Evolutionary conservation across 192 early-diverging fungal species (phyloP).

Genomic region (Martensiomyces pterosporus): DNA sequence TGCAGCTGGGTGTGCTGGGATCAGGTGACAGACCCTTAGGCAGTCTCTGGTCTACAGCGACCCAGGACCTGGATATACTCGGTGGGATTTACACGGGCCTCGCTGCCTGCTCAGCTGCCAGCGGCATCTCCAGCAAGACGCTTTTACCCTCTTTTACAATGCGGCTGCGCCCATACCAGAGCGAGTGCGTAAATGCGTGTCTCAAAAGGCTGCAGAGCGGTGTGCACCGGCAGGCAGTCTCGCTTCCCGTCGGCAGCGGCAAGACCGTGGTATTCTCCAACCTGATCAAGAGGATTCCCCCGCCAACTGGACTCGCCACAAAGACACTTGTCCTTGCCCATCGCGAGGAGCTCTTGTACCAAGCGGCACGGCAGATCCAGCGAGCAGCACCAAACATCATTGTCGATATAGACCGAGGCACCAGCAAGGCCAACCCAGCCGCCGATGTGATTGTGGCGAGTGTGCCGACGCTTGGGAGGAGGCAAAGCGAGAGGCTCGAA

Average conservation of each 20-base stretch:
- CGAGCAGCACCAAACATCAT: constrained; percentile 54
- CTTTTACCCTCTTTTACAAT: too few relatives aligned
- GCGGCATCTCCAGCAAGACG: too few relatives aligned
- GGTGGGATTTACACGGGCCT: too few relatives aligned
- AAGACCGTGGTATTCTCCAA: constrained; percentile 89
- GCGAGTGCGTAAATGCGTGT: constrained; percentile 74
- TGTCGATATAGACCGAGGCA: constrained; percentile 68
- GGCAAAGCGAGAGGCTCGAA: constrained; percentile 46
- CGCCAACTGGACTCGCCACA: constrained; percentile 57
- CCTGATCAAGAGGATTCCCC: constrained; percentile 66
- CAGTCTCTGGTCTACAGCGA: too few relatives aligned
- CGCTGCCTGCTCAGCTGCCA: too few relatives aligned
- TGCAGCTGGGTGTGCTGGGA: too few relatives aligned
- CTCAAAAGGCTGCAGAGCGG: constrained; percentile 56
- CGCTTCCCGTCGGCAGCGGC: constrained; percentile 79
- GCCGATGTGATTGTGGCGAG: constrained; percentile 76
- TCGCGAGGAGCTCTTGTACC: constrained; percentile 79
- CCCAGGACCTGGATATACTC: too few relatives aligned
- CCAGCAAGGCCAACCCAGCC: constrained; percentile 50
- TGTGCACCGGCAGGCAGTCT: constrained; percentile 69
- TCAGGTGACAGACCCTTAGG: too few relatives aligned
- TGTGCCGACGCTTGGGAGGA: constrained; percentile 66
- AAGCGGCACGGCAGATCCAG: constrained; percentile 69
- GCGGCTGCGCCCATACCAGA: too few relatives aligned
- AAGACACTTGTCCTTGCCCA: constrained; percentile 87